Evolutionary conservation across 2,329 filamentous ascomycete genomes (phyloP).

Genomic region (Monosporascus ibericus): DNA sequence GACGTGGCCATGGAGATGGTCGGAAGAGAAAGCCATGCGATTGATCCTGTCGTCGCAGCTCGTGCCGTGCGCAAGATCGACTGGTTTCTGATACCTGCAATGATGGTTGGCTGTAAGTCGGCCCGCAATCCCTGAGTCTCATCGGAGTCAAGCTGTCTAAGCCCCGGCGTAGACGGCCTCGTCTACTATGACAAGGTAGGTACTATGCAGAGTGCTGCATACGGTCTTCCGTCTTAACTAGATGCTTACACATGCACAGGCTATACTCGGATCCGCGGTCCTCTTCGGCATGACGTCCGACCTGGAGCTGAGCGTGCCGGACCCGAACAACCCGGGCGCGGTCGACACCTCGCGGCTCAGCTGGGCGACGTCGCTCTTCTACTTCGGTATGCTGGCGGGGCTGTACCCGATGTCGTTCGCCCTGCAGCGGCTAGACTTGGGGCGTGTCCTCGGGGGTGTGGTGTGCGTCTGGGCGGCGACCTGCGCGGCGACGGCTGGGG

Average conservation of each 20-base stretch:
- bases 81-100: conserved; percentile 59
- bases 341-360: conserved; percentile 62
- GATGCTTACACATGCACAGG: background rate
- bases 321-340: conserved; percentile 41
- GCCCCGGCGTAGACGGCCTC: conserved; percentile 43
- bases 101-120: conserved; percentile 46
- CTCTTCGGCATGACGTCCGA: conserved; percentile 73
- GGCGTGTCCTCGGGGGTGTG: conserved; percentile 56
- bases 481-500: conserved; percentile 63
- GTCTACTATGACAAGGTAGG: conserved; percentile 64
- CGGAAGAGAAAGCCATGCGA: conserved; percentile 45
- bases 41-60: conserved; percentile 49
- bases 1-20: conserved; percentile 55
- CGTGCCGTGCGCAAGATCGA: conserved; percentile 62
- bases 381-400: conserved; percentile 72
- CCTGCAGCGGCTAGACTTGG: conserved; percentile 61
- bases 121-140: too few relatives aligned
- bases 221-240: background rate
- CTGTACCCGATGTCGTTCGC: conserved; percentile 68
- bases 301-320: conserved; percentile 50
- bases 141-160: background rate
- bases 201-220: background rate
- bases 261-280: conserved; percentile 42
- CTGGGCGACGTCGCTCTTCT: conserved; percentile 75
- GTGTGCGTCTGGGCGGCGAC: conserved; percentile 61